Evolutionary conservation across 1,284 basidiomycete species (phyloP).

Genomic region (Ustilago bromivora): DNA sequence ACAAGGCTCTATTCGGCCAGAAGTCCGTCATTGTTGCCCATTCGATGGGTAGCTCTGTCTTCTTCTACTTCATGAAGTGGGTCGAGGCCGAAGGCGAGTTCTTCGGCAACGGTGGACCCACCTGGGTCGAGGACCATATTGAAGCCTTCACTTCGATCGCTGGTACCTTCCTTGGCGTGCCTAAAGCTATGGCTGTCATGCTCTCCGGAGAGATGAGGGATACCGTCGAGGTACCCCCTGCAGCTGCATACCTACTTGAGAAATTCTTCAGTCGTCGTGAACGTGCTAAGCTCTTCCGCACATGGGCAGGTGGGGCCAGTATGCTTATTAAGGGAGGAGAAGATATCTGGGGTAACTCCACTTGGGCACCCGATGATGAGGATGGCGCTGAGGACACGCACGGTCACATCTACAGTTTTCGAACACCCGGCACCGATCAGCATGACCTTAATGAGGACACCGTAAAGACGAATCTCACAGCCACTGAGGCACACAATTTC

Average conservation of each 20-base stretch:
- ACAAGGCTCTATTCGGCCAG: constrained; percentile 79
- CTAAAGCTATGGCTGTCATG: constrained; percentile 96
- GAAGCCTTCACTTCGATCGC: constrained; percentile 76
- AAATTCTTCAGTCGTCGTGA: constrained; percentile 85
- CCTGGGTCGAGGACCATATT: constrained; percentile 87
- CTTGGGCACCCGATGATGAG: constrained; percentile 66
- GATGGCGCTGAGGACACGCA: constrained; percentile 69
- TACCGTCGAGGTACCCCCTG: constrained; percentile 90
- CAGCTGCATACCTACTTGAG: constrained; percentile 79
- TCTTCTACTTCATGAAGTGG: constrained; percentile 78
- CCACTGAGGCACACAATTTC: constrained; percentile 81
- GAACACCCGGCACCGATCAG: constrained; percentile 69
- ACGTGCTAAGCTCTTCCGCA: constrained; percentile 88
- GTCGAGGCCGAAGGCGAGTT: constrained; percentile 81
- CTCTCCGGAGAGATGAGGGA: constrained; percentile 89
- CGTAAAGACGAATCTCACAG: constrained; percentile 75
- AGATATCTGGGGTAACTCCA: constrained; percentile 84
- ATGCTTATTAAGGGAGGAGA: constrained; percentile 80
- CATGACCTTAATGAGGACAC: constrained; percentile 42
- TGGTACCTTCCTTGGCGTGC: constrained; percentile 82
- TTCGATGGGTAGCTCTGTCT: constrained; percentile 71
- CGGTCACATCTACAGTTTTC: constrained; percentile 86
- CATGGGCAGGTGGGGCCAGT: constrained; percentile 91
- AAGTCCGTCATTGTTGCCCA: constrained; percentile 91
- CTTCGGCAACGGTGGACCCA: constrained; percentile 85